Percentiles rank a stretch among this genome's conserved stretches.
Evolutionary conservation across 1,139 yeast genomes (phyloP).

Genomic region (Magnusiomyces sp.): DNA sequence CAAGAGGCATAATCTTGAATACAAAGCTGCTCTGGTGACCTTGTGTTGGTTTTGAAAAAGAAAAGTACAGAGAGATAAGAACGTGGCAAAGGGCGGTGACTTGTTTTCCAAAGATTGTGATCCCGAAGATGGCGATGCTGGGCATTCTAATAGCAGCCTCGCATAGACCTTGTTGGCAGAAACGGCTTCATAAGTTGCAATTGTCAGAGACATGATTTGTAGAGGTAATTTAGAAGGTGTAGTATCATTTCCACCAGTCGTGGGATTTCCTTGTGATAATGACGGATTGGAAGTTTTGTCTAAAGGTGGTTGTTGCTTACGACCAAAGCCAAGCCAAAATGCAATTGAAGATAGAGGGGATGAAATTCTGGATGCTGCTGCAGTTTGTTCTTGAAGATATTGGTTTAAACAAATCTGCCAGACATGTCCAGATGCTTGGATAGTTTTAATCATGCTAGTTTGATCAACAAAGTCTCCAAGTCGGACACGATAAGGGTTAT

Average conservation of each 20-base stretch:
- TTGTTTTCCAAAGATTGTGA: background rate
- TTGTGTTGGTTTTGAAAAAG: slow-evolving; percentile 29
- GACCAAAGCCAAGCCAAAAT: background rate
- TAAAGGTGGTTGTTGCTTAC: background rate
- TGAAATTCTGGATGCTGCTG: background rate
- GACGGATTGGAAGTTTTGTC: too few relatives aligned
- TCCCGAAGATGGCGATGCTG: slow-evolving; percentile 11
- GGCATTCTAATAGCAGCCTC: slow-evolving; percentile 24
- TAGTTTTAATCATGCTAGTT: slow-evolving; percentile 29
- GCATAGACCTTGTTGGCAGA: slow-evolving; percentile 32
- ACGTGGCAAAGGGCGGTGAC: slow-evolving; percentile 21
- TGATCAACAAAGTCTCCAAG: slow-evolving; percentile 36
- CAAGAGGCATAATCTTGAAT: slow-evolving; percentile 28
- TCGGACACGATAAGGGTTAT: slow-evolving; percentile 32
- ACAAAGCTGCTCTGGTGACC: slow-evolving; percentile 23
- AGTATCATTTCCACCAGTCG: background rate
- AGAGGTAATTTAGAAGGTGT: slow-evolving; percentile 17
- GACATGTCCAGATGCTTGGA: slow-evolving; percentile 25
- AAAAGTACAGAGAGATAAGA: slow-evolving; percentile 29
- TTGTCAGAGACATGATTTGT: slow-evolving; percentile 23
- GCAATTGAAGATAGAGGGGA: background rate
- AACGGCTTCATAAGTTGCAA: slow-evolving; percentile 33
- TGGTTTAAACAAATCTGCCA: slow-evolving; percentile 24
- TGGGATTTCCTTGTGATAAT: too few relatives aligned
- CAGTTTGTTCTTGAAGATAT: slow-evolving; percentile 10